These are phyloP conservation scores for Pichia cactophila DNA, from an alignment of 1,139 yeast genomes.

Conservation along the genomic window DNA sequence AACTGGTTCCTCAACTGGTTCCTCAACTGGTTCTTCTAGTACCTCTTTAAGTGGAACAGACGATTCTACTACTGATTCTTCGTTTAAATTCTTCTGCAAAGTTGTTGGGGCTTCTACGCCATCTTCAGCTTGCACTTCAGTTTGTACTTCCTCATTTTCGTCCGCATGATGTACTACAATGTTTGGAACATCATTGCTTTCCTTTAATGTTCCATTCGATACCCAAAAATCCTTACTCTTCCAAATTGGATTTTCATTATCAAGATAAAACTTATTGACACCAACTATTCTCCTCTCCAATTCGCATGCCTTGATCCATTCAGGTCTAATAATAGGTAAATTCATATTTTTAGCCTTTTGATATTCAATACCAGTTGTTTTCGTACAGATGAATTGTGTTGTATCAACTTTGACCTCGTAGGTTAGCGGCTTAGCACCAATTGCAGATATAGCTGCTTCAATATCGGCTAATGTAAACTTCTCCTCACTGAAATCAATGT, in stretches of 20 bases:
- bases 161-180: background rate
- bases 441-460: slow-evolving; percentile 50
- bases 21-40: slow-evolving; percentile 3
- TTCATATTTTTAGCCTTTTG: slow-evolving; percentile 77
- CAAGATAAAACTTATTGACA: slow-evolving; percentile 75
- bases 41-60: too few relatives aligned
- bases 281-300: slow-evolving; percentile 85
- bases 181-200: background rate
- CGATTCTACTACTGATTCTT: background rate
- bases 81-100: background rate
- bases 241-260: slow-evolving; percentile 32
- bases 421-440: slow-evolving; percentile 84
- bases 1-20: slow-evolving; percentile 5
- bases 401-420: slow-evolving; percentile 76
- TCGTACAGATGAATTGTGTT: slow-evolving; percentile 83
- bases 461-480: slow-evolving; percentile 54
- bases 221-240: slow-evolving; percentile 29
- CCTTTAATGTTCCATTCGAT: background rate
- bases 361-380: slow-evolving; percentile 42
- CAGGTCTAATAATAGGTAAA: slow-evolving; percentile 93
- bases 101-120: slow-evolving; percentile 2
- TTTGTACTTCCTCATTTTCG: slow-evolving; percentile 23
- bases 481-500: slow-evolving; percentile 51
- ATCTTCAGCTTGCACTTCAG: slow-evolving; percentile 11
- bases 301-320: slow-evolving; percentile 95